Evolutionary conservation across 495 filamentous ascomycete species (phyloP), one percentile per base, ranked within the genome.

Genomic region (Aspergillus saccharolyticus): DNA sequence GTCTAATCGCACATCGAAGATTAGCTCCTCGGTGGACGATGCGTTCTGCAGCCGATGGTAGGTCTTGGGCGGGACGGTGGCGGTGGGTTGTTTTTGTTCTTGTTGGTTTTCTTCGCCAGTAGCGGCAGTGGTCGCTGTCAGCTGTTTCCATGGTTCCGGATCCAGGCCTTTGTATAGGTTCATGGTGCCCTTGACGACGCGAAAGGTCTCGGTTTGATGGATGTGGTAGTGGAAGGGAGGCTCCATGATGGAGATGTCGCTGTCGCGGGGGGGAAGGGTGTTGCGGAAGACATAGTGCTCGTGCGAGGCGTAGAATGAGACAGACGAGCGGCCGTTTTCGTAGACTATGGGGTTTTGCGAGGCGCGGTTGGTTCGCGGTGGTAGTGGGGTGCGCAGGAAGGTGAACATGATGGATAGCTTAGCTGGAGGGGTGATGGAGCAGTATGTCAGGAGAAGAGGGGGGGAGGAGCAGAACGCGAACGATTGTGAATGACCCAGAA

Each of bases 41-140:
- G 45, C 45, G 12, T 48, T 48, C 45, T 48, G 45, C 9, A 48
- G 20, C 1, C 45, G 45, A 20, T 48, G 45, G 45, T 48, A 48
- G 19, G 20, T 48, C 22, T 48, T 48, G 17, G 17, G 17, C 20
- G 17, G 45, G 4, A 48, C 10, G 1, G 20, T 22, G 19, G 18
- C 45, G 19, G 20, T 48, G 2, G 22, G 17, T 15, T 39, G 33
- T 3, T 28, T 3, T 12, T 39, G 7, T 39, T 2, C 33, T 15
- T 39, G 33, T 3, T 28, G 25, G 6, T 39, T 39, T 39, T 2
- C 33, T 1, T 48, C 45, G 2, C 1, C 45, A 3, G 14, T 22
- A 3, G 17, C 8, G 16, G 15, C 20, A 4, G 44, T 46, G 44
- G 44, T 18, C 4, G 25, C 25, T 28, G 25, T 28, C 14, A 48